Evolutionary conservation across 768 basidiomycete genomes (phyloP), one percentile per base, ranked within the genome.

Genomic region (Lyophyllum shimeji): DNA sequence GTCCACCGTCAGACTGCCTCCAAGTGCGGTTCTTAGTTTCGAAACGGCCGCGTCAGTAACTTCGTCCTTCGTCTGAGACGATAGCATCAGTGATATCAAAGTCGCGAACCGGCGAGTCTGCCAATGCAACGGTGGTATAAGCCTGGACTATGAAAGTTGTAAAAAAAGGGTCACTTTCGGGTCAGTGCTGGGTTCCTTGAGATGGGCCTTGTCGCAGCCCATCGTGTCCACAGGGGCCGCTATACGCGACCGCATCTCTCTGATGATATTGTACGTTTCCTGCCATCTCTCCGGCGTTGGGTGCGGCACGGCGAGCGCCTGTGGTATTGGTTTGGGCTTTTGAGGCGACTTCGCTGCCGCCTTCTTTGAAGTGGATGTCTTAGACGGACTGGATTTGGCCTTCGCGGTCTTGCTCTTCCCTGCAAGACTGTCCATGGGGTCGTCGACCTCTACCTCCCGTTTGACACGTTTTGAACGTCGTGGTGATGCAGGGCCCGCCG

Each of bases 61-160:
- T 63, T 91, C 85, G 66, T 96, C 95, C 64, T 95, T 98, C 3
- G 96, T 98, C 68, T 98, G 96, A 1, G 93, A 93, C 9, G 91
- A 94, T 1, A 98, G 81, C 93, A 98, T 97, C 44, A 99, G 78
- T 2, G 95, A 93, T 7, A 99, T 82, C 20, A 99, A 84, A 3
- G 89, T 92, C 8, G 90, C 80, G 57, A 93, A 90, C 2, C 95
- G 86, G 48, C 82, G 80, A 53, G 85, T 93, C 93, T 95, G 66
- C 7, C 15, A 47, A 42, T 23, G 34, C 37, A 51, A 13, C 24
- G 45, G 33, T 52, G 53, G n/a, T 40, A 39, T n/a, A 12, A 49
- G 13, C 24, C 39, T 29, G 11, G 25, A 20, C n/a, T 55, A 20
- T 45, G 25, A 9, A 23, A 42, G 29, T 34, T 21, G 27, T 46